These are phyloP conservation scores for Coccomyxa subellipsoidea DNA, from an alignment of 163 green algal species.

Conservation along the genomic window DNA sequence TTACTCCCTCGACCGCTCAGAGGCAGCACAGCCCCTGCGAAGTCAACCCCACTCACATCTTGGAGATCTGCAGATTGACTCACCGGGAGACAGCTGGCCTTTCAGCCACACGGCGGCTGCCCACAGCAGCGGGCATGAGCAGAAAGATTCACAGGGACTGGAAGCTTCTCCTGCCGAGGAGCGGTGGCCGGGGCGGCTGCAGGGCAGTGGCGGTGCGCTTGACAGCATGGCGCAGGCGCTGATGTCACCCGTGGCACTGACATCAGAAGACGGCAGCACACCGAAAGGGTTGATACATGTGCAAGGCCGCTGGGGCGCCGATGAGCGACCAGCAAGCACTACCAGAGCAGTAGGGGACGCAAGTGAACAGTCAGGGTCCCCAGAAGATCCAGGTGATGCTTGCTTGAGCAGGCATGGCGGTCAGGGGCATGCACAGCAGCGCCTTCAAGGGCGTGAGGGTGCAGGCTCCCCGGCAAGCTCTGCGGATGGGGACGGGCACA, in stretches of 20 bases:
- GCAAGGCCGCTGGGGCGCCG: background rate
- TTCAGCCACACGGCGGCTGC: background rate
- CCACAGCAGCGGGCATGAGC: background rate
- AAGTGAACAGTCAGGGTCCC: background rate
- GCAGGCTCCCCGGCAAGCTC: background rate
- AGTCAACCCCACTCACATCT: background rate
- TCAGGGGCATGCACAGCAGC: background rate
- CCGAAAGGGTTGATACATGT: background rate
- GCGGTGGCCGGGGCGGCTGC: background rate
- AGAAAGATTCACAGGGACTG: background rate
- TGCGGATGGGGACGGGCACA: background rate
- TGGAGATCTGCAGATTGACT: background rate
- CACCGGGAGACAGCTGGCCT: background rate
- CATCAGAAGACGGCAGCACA: background rate
- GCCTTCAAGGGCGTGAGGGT: background rate
- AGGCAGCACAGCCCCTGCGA: background rate
- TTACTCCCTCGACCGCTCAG: background rate
- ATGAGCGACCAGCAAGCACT: background rate
- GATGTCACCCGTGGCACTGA: background rate
- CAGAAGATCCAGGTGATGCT: too few species aligned
- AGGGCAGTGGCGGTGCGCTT: background rate
- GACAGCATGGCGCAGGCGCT: background rate
- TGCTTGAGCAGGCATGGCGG: background rate
- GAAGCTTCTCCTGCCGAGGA: background rate
- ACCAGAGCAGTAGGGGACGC: background rate